These are phyloP conservation scores for Aspergillus diversus DNA, from an alignment of 495 filamentous ascomycete genomes.

Conservation along the genomic window DNA sequence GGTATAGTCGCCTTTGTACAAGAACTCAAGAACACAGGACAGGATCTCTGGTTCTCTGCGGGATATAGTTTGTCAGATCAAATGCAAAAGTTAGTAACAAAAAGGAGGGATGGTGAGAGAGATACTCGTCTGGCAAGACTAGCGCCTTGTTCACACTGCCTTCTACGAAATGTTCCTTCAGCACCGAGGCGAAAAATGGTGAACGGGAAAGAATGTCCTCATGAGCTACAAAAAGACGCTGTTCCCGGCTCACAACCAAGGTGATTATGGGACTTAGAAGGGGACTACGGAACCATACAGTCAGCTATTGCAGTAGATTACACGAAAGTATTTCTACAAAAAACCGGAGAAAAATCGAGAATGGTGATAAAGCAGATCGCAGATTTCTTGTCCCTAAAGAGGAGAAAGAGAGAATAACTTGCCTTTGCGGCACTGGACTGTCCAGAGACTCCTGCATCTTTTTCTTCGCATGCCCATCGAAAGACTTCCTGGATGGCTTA, in stretches of 20 bases:
- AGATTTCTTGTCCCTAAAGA: neutral
- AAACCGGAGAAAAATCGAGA: neutral
- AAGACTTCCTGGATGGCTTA: slow-evolving; percentile 72
- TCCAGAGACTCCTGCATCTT: slow-evolving; percentile 71
- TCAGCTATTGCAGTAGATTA: slow-evolving; percentile 23
- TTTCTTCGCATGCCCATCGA: slow-evolving; percentile 71
- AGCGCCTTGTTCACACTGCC: slow-evolving; percentile 59
- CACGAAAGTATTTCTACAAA: slow-evolving; percentile 7
- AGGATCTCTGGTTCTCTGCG: slow-evolving; percentile 64
- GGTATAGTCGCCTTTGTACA: slow-evolving; percentile 74
- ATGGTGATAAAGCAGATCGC: neutral
- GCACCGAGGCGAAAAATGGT: slow-evolving; percentile 58
- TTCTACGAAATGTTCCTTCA: slow-evolving; percentile 61
- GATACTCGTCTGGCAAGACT: slow-evolving; percentile 61
- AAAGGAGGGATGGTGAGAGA: neutral
- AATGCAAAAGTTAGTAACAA: neutral
- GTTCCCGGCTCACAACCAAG: slow-evolving; percentile 76
- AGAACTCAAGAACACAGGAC: slow-evolving; percentile 68
- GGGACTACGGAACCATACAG: slow-evolving; percentile 46
- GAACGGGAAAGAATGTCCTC: slow-evolving; percentile 66
- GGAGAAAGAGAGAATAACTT: slow-evolving; percentile 19
- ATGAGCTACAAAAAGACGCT: slow-evolving; percentile 76
- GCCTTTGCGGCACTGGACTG: slow-evolving; percentile 56
- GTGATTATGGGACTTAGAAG: slow-evolving; percentile 81
- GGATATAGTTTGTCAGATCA: neutral